These are phyloP conservation scores for Colletotrichum higginsianum DNA, from an alignment of 2,329 filamentous ascomycete genomes.

Conservation along the genomic window DNA sequence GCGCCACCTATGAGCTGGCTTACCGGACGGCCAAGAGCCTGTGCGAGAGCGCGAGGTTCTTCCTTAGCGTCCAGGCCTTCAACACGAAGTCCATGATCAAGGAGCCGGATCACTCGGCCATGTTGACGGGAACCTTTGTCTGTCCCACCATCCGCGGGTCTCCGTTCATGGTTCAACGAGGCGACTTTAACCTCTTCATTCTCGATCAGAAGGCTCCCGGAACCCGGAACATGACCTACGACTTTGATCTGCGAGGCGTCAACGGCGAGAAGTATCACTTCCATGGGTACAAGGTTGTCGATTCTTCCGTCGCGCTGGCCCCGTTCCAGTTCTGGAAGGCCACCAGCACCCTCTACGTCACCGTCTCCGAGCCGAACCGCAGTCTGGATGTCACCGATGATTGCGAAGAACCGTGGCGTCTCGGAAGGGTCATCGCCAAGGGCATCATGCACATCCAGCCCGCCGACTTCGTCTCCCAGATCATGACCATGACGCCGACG, in stretches of 20 bases:
- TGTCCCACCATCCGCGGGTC: constrained; percentile 69
- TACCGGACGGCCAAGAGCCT: constrained; percentile 66
- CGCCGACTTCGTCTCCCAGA: constrained; percentile 68
- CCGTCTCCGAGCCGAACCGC: constrained; percentile 61
- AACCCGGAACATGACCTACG: constrained; percentile 72
- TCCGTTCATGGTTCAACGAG: constrained; percentile 73
- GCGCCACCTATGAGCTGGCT: constrained; percentile 68
- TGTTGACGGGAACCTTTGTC: constrained; percentile 72
- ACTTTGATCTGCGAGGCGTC: constrained; percentile 72
- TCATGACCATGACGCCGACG: constrained; percentile 67
- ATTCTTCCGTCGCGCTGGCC: constrained; percentile 71
- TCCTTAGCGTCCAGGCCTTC: constrained; percentile 71
- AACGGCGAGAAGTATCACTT: constrained; percentile 69
- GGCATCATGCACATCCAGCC: constrained; percentile 72
- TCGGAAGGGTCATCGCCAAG: constrained; percentile 66
- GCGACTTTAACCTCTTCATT: constrained; percentile 71
- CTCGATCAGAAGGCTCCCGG: constrained; percentile 67
- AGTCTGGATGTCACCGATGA: constrained; percentile 48
- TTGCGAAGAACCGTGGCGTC: constrained; percentile 56
- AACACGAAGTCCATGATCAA: constrained; percentile 64
- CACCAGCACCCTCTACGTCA: constrained; percentile 74
- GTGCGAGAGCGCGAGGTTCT: constrained; percentile 71
- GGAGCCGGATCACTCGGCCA: constrained; percentile 64
- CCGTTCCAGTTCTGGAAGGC: constrained; percentile 72
- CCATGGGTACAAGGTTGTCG: constrained; percentile 74